A percentile compares a stretch with the other conserved stretches of the same genome.
phyloP scores from a whole-genome alignment of 2,329 filamentous ascomycete genomes.

The Pseudogymnoascus sp. region DNA sequence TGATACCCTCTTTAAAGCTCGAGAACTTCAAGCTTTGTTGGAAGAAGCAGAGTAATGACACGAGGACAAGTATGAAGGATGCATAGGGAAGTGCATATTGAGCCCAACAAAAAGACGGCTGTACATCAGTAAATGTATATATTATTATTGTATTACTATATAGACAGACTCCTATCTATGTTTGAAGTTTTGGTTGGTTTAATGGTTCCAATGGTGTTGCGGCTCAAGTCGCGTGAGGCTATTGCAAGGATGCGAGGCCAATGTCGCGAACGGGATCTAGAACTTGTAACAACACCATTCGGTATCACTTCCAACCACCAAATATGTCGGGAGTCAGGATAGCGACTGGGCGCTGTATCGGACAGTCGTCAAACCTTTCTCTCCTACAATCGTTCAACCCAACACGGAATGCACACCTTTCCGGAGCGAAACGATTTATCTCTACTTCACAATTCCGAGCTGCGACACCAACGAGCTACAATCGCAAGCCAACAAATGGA shows the following conservation, averaged over 20 bases:
- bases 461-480: conserved; percentile 22
- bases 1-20: conserved; percentile 54
- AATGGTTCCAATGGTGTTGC: conserved; percentile 9
- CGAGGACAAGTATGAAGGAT: conserved; percentile 72
- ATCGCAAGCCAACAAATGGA: conserved; percentile 17
- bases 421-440: conserved; percentile 10
- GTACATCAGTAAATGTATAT: neutral
- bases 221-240: conserved; percentile 12
- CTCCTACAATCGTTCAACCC: neutral
- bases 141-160: conserved; percentile 12
- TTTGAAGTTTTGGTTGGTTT: neutral
- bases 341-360: neutral
- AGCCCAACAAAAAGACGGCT: neutral
- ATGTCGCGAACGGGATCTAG: conserved; percentile 2
- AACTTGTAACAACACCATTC: neutral
- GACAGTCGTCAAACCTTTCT: neutral
- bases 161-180: neutral
- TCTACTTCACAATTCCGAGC: conserved; percentile 19
- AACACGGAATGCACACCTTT: neutral
- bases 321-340: conserved; percentile 1
- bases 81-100: conserved; percentile 30
- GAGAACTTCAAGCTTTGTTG: conserved; percentile 82
- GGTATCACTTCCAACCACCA: neutral
- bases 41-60: conserved; percentile 81
- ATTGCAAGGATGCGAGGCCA: neutral